These are phyloP conservation scores for Xylariomycetidae sp. DNA, from an alignment of 2,329 filamentous ascomycete genomes.

Conservation along the genomic window DNA sequence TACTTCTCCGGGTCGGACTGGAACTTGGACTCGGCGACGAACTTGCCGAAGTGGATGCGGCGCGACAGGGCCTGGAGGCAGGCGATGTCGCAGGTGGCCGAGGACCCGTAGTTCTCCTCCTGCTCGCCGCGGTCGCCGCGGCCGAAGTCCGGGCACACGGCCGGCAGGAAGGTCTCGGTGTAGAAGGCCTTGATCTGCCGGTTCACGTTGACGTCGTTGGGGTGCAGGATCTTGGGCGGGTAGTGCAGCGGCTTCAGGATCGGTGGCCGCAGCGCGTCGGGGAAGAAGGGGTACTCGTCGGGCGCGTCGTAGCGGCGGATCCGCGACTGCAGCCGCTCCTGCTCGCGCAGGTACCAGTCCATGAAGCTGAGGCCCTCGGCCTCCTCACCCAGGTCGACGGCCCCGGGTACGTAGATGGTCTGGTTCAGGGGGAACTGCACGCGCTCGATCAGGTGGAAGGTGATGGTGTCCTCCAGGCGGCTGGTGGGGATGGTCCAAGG, in stretches of 20 bases:
- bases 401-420: constrained; percentile 78
- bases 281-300: constrained; percentile 98
- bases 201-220: constrained; percentile 89
- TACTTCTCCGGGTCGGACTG: constrained; percentile 75
- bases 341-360: constrained; percentile 89
- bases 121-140: constrained; percentile 75
- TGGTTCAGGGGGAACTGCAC: constrained; percentile 94
- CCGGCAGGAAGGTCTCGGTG: constrained; percentile 75
- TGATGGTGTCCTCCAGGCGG: constrained; percentile 95
- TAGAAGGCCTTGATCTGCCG: constrained; percentile 81
- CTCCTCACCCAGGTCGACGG: constrained; percentile 64
- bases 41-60: constrained; percentile 96
- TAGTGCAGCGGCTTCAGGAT: constrained; percentile 87
- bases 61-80: constrained; percentile 86
- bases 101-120: constrained; percentile 91
- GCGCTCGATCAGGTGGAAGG: constrained; percentile 92
- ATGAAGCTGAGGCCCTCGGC: constrained; percentile 63
- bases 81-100: constrained; percentile 85
- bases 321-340: constrained; percentile 85
- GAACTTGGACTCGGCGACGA: constrained; percentile 96
- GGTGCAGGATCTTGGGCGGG: constrained; percentile 79
- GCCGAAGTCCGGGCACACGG: constrained; percentile 74
- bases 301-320: constrained; percentile 94
- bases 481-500: too few relatives aligned
- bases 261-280: constrained; percentile 69